phyloP scores from a whole-genome alignment of 441 rosid species.

The Sinapis alba region DNA sequence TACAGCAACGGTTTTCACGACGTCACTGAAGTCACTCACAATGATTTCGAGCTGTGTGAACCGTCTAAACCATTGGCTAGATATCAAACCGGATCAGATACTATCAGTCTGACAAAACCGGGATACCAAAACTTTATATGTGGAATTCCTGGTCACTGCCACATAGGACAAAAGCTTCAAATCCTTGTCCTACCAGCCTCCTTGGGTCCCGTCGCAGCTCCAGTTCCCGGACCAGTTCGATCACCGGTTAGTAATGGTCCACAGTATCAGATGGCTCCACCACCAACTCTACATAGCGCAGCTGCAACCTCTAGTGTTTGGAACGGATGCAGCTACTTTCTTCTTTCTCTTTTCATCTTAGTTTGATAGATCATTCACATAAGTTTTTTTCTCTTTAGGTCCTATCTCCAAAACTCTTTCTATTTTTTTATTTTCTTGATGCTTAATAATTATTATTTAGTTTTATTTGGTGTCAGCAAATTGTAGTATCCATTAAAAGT shows the following conservation, averaged over 20 bases:
- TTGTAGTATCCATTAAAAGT: background rate
- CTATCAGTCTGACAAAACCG: conserved; percentile 7
- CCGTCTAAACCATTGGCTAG: background rate
- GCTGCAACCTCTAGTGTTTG: background rate
- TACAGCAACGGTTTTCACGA: conserved; percentile 20
- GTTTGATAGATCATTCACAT: background rate
- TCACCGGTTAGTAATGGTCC: background rate
- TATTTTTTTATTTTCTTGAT: background rate
- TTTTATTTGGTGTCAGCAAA: background rate
- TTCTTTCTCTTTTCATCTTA: background rate
- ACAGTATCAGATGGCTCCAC: background rate
- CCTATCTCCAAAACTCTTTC: background rate
- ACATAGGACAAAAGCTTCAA: conserved; percentile 20
- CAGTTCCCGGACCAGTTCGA: conserved; percentile 4
- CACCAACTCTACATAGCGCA: background rate
- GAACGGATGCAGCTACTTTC: background rate
- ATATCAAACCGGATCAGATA: conserved; percentile 9
- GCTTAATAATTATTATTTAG: background rate
- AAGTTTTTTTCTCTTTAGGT: background rate
- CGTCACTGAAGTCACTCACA: conserved; percentile 11
- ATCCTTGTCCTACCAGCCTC: conserved; percentile 21
- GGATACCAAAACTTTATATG: conserved; percentile 24
- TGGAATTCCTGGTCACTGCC: conserved; percentile 17
- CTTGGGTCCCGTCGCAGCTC: conserved; percentile 13
- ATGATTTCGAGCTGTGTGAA: conserved; percentile 4